A percentile compares a stretch with the other conserved stretches of the same genome.
Evolutionary conservation across 2,329 filamentous ascomycete genomes (phyloP).

Genomic region (Hypoxylon sp.): DNA sequence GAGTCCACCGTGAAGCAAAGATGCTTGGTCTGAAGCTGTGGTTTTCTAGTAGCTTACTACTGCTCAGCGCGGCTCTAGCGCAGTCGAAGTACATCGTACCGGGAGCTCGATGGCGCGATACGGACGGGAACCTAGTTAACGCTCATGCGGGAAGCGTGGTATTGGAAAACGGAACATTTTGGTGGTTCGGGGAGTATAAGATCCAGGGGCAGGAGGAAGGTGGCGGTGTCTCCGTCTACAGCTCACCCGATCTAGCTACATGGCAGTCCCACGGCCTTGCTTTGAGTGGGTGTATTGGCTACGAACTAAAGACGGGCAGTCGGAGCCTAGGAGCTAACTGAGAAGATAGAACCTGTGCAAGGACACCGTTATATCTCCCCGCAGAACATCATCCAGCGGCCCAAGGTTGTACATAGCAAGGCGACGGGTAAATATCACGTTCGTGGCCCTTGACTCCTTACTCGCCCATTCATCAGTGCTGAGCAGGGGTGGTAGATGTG

Average conservation of each 20-base stretch:
- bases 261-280: constrained; percentile 70
- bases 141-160: constrained; percentile 71
- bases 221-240: constrained; percentile 71
- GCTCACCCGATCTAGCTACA: constrained; percentile 70
- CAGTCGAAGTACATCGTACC: constrained; percentile 70
- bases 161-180: constrained; percentile 67
- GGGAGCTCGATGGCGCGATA: constrained; percentile 71
- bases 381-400: constrained; percentile 69
- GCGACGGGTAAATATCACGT: constrained; percentile 68
- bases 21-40: constrained; percentile 35
- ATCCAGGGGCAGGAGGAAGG: constrained; percentile 68
- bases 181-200: constrained; percentile 73
- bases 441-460: constrained; percentile 35
- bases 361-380: constrained; percentile 68
- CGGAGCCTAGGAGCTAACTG: constrained; percentile 15
- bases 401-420: constrained; percentile 71
- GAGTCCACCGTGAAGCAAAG: constrained; percentile 4
- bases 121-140: constrained; percentile 69
- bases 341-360: constrained; percentile 60
- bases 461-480: neutral
- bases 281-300: constrained; percentile 57
- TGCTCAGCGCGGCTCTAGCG: constrained; percentile 40
- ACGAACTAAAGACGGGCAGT: neutral
- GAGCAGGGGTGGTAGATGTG: constrained; percentile 56
- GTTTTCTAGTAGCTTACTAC: constrained; percentile 26